These are phyloP conservation scores for Geosmithia flava DNA, from an alignment of 2,329 filamentous ascomycete species.

Conservation along the genomic window DNA sequence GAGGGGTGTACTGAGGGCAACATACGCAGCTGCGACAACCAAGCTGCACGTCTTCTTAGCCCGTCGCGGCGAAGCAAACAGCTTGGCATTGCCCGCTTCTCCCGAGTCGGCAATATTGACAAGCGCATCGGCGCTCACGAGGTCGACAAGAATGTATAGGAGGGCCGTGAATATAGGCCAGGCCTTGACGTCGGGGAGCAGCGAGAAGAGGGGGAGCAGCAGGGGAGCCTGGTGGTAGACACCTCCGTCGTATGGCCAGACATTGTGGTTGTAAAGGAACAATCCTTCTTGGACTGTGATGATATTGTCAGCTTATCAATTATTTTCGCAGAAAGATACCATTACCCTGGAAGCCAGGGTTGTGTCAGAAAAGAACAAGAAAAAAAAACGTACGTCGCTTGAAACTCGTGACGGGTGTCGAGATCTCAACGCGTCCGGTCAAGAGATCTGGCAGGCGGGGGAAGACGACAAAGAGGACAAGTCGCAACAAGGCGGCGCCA, in stretches of 20 bases:
- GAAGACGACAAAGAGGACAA: slow-evolving; percentile 70
- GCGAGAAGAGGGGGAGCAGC: slow-evolving; percentile 79
- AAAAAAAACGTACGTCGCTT: slow-evolving; percentile 62
- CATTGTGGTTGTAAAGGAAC: slow-evolving; percentile 91
- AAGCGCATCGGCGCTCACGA: slow-evolving; percentile 71
- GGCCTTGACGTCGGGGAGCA: slow-evolving; percentile 58
- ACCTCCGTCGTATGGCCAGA: slow-evolving; percentile 93
- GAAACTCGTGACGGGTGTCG: slow-evolving; percentile 94
- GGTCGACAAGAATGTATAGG: slow-evolving; percentile 69
- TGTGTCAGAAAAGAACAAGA: neutral
- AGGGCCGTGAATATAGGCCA: slow-evolving; percentile 65
- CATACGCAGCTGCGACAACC: slow-evolving; percentile 66
- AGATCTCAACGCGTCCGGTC: slow-evolving; percentile 87
- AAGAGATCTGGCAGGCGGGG: slow-evolving; percentile 75
- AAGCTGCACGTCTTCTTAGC: slow-evolving; percentile 62
- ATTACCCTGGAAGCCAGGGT: too few relatives aligned
- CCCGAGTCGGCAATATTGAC: slow-evolving; percentile 70
- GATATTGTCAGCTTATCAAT: neutral
- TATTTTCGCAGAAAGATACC: neutral
- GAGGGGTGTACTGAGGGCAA: neutral
- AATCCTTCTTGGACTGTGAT: slow-evolving; percentile 80
- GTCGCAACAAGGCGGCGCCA: slow-evolving; percentile 64
- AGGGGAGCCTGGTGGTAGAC: slow-evolving; percentile 75
- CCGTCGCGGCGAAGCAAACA: slow-evolving; percentile 69
- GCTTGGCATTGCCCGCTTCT: slow-evolving; percentile 59